Conservation (phyloP, 1,139 yeast species). For the Torulaspora pretoriensis region DNA sequence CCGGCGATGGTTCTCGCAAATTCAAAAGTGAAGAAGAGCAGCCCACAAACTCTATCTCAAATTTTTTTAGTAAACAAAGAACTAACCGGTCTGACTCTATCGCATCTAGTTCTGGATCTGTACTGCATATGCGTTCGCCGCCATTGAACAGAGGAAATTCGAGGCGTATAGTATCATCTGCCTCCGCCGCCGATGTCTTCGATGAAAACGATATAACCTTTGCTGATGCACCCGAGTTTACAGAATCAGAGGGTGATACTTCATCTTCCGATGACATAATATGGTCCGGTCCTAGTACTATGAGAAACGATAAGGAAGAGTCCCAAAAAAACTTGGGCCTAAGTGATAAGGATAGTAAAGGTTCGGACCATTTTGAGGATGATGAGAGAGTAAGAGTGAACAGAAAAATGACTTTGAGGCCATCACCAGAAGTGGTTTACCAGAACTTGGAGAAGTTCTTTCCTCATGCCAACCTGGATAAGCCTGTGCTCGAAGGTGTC, state of each 20-base stretch:
- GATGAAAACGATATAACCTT: conserved; percentile 67
- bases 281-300: conserved; percentile 14
- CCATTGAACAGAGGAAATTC: conserved; percentile 52
- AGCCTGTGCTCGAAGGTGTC: conserved; percentile 77
- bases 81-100: conserved; percentile 29
- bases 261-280: conserved; percentile 22
- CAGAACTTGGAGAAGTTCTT: conserved; percentile 87
- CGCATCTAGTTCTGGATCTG: conserved; percentile 23
- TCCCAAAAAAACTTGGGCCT: background rate
- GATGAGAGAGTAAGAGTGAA: conserved; percentile 25
- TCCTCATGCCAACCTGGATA: conserved; percentile 89
- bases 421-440: conserved; percentile 91
- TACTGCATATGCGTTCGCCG: conserved; percentile 41
- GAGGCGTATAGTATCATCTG: conserved; percentile 41
- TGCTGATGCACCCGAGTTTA: conserved; percentile 61
- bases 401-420: conserved; percentile 64
- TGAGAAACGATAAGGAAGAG: background rate
- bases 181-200: conserved; percentile 49
- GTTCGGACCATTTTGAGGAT: background rate
- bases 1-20: conserved; percentile 21
- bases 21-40: conserved; percentile 18
- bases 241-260: conserved; percentile 43
- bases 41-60: conserved; percentile 15
- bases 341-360: too few relatives aligned
- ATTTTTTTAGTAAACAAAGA: conserved; percentile 18